Conservation (phyloP, 495 filamentous ascomycete genomes). For the Aspergillus saccharolyticus region DNA sequence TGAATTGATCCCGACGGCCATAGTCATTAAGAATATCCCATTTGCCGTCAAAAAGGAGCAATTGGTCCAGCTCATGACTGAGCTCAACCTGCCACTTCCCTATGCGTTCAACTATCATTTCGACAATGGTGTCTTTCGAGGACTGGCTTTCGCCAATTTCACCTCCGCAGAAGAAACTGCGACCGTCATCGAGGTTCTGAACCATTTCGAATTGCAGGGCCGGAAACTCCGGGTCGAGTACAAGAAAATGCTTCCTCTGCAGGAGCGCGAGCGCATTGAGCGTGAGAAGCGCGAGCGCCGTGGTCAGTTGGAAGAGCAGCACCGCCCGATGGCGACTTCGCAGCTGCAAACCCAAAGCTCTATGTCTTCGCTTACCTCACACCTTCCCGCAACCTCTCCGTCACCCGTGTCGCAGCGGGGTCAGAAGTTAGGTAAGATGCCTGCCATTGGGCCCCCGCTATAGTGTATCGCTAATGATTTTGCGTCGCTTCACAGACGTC, state of each 20-base stretch:
- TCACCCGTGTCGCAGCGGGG: conserved; percentile 61
- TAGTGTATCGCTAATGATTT: conserved; percentile 22
- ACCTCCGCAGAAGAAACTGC: conserved; percentile 91
- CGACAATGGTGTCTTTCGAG: conserved; percentile 95
- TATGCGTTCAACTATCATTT: conserved; percentile 99
- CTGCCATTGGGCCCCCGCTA: not conserved
- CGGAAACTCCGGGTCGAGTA: conserved; percentile 94
- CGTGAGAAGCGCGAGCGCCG: conserved; percentile 94
- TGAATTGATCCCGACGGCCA: conserved; percentile 94
- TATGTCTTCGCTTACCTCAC: conserved; percentile 73
- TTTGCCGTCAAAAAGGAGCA: conserved; percentile 98
- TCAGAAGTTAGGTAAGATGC: conserved; percentile 56
- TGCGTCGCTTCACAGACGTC: conserved; percentile 48
- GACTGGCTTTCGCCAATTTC: conserved; percentile 97
- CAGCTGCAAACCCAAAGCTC: conserved; percentile 78
- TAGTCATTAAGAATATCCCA: conserved; percentile 99
- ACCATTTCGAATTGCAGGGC: conserved; percentile 92
- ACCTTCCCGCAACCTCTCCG: conserved; percentile 64
- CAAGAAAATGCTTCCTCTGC: conserved; percentile 97
- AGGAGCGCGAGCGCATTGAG: conserved; percentile 93
- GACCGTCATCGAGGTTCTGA: conserved; percentile 82
- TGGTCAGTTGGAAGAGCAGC: conserved; percentile 95
- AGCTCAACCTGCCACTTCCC: conserved; percentile 81
- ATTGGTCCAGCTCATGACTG: conserved; percentile 85
- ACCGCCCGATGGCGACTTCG: conserved; percentile 61